phyloP scores from a whole-genome alignment of 306 rosid species.

The Hippophae rhamnoides region DNA sequence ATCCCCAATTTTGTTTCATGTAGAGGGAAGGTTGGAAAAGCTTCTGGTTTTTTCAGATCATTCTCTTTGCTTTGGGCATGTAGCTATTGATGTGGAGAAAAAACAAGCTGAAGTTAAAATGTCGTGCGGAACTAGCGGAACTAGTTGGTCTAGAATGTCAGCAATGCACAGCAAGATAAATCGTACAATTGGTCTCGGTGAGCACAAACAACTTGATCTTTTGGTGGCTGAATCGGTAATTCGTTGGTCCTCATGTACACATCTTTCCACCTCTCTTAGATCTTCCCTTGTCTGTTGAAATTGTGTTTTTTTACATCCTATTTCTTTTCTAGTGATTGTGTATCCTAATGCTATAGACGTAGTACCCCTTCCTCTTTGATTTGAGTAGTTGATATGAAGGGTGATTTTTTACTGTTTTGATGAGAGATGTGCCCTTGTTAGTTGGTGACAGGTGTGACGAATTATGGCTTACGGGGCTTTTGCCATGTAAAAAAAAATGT shows the following conservation, averaged over 20 bases:
- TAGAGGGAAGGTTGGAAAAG: constrained; percentile 48
- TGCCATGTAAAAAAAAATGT: constrained; percentile 14
- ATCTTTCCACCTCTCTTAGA: constrained; percentile 58
- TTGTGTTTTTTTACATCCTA: constrained; percentile 1
- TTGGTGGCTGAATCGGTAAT: constrained; percentile 75
- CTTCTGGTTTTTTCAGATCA: constrained; percentile 45
- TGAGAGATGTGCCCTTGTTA: constrained; percentile 3
- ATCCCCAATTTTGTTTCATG: constrained; percentile 9
- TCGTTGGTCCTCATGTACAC: constrained; percentile 88
- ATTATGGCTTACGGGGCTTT: constrained; percentile 8
- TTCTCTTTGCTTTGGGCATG: constrained; percentile 32
- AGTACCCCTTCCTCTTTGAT: constrained; percentile 17
- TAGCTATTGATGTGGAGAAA: constrained; percentile 21
- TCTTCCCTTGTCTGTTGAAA: constrained; percentile 72
- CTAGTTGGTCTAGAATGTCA: constrained; percentile 34
- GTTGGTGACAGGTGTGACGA: constrained; percentile 13
- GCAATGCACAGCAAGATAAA: constrained; percentile 73
- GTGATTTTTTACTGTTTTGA: constrained; percentile 19
- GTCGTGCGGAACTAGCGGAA: constrained; percentile 33
- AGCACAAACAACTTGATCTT: constrained; percentile 63
- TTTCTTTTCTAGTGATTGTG: too few relatives aligned
- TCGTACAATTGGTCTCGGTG: constrained; percentile 80
- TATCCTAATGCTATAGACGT: not conserved
- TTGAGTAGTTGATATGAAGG: constrained; percentile 19
- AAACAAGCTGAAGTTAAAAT: constrained; percentile 44